phyloP scores from a whole-genome alignment of 352 stramenopile genomes.

The Phytophthora chlamydospora region DNA sequence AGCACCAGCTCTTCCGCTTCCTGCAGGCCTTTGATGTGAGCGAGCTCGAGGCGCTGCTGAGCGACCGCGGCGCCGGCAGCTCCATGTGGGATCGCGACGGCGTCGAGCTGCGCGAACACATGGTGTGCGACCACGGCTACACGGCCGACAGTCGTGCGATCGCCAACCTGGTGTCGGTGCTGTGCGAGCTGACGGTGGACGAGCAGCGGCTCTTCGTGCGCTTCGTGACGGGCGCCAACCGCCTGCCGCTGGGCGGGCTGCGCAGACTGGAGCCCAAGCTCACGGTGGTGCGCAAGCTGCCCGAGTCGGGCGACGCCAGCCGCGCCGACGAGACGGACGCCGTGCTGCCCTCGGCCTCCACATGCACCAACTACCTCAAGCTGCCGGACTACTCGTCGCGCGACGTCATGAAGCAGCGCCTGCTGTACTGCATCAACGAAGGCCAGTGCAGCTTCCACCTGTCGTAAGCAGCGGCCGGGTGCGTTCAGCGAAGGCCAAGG shows the following conservation, averaged over 20 bases:
- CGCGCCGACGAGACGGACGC: constrained; percentile 45
- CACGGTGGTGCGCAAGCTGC: constrained; percentile 89
- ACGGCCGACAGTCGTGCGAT: constrained; percentile 68
- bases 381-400: constrained; percentile 90
- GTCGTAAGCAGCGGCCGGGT: constrained; percentile 43
- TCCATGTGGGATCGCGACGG: constrained; percentile 78
- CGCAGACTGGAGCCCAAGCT: constrained; percentile 83
- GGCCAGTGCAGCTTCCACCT: constrained; percentile 86
- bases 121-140: constrained; percentile 90
- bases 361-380: constrained; percentile 93
- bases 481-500: constrained; percentile 14
- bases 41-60: constrained; percentile 75
- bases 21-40: constrained; percentile 64
- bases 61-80: constrained; percentile 45
- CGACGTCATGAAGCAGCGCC: constrained; percentile 65
- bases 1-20: constrained; percentile 36
- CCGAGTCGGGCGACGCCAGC: constrained; percentile 21
- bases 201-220: constrained; percentile 88
- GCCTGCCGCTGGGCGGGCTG: constrained; percentile 85
- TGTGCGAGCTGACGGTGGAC: constrained; percentile 68
- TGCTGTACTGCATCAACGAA: constrained; percentile 88
- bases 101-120: constrained; percentile 70
- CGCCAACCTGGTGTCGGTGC: constrained; percentile 71
- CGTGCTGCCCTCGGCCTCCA: constrained; percentile 85
- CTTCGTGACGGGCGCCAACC: constrained; percentile 90